Conservation (phyloP, 805 yeast genomes). For the Clavispora fructus region DNA sequence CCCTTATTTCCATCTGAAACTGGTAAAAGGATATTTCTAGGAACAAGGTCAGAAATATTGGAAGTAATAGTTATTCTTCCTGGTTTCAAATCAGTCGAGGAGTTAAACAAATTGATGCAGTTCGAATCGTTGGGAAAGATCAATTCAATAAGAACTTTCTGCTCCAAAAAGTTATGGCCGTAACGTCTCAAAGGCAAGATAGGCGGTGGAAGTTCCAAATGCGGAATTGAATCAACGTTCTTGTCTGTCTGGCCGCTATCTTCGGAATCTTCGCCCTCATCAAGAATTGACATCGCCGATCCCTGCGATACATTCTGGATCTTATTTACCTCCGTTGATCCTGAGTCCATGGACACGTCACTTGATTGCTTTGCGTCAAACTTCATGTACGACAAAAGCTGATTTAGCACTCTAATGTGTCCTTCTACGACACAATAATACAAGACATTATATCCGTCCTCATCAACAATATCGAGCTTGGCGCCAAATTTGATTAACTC, state of each 20-base stretch:
- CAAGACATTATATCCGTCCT: constrained; percentile 71
- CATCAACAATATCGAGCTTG: constrained; percentile 61
- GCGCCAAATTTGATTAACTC: constrained; percentile 75
- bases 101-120: constrained; percentile 44
- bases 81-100: constrained; percentile 46
- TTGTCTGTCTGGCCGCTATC: constrained; percentile 32
- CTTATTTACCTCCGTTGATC: not conserved
- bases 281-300: constrained; percentile 23
- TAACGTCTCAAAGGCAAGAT: constrained; percentile 88
- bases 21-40: constrained; percentile 80
- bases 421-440: constrained; percentile 96
- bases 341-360: not conserved
- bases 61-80: constrained; percentile 84
- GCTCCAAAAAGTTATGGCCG: constrained; percentile 93
- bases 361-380: not conserved
- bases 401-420: constrained; percentile 73
- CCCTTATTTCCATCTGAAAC: constrained; percentile 52
- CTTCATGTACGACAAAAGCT: constrained; percentile 43
- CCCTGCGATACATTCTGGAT: not conserved
- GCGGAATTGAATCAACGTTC: constrained; percentile 75
- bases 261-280: constrained; percentile 30
- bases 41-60: constrained; percentile 72
- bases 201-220: constrained; percentile 90
- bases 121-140: constrained; percentile 48
- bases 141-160: constrained; percentile 78